These are phyloP conservation scores for Fraxinus excelsior DNA, from an alignment of 257 asterid species.

Conservation along the genomic window DNA sequence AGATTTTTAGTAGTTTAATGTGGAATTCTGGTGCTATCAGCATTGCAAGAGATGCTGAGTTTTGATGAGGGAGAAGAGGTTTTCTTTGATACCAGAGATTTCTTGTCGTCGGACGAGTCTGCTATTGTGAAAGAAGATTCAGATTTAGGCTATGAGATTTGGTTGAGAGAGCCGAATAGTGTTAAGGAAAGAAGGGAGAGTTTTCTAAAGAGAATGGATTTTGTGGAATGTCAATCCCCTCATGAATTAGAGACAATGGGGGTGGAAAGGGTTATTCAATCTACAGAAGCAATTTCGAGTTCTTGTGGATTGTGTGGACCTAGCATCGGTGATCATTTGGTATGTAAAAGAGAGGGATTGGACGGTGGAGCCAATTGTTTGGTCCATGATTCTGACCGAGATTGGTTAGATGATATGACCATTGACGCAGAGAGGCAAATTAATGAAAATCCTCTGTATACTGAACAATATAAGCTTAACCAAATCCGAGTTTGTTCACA, in stretches of 20 bases:
- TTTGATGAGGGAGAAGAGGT: slow-evolving; percentile 51
- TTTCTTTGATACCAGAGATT: slow-evolving; percentile 65
- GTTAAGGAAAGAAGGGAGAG: slow-evolving; percentile 53
- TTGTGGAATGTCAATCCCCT: slow-evolving; percentile 26
- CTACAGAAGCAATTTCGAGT: slow-evolving; percentile 32
- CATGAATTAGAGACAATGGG: slow-evolving; percentile 23
- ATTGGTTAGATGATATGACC: slow-evolving; percentile 36
- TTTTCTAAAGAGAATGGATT: slow-evolving; percentile 52
- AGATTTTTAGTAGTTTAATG: slow-evolving; percentile 30
- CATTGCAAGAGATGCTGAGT: slow-evolving; percentile 48
- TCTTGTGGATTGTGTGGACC: slow-evolving; percentile 15
- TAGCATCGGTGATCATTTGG: slow-evolving; percentile 26
- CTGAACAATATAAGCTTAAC: slow-evolving; percentile 5
- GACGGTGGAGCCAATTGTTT: slow-evolving; percentile 51
- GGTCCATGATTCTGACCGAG: slow-evolving; percentile 40
- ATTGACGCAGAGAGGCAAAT: slow-evolving; percentile 25
- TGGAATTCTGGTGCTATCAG: slow-evolving; percentile 30
- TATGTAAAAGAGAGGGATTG: slow-evolving; percentile 42
- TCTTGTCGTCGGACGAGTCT: slow-evolving; percentile 39
- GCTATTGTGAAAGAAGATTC: slow-evolving; percentile 20
- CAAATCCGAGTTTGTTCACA: slow-evolving; percentile 11
- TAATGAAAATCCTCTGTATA: slow-evolving; percentile 6
- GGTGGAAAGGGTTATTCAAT: slow-evolving; percentile 27
- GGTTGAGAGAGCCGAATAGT: slow-evolving; percentile 70
- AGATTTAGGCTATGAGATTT: slow-evolving; percentile 43